These are phyloP conservation scores for Penicillium decumbens DNA, from an alignment of 2,329 filamentous ascomycete genomes.

Conservation along the genomic window DNA sequence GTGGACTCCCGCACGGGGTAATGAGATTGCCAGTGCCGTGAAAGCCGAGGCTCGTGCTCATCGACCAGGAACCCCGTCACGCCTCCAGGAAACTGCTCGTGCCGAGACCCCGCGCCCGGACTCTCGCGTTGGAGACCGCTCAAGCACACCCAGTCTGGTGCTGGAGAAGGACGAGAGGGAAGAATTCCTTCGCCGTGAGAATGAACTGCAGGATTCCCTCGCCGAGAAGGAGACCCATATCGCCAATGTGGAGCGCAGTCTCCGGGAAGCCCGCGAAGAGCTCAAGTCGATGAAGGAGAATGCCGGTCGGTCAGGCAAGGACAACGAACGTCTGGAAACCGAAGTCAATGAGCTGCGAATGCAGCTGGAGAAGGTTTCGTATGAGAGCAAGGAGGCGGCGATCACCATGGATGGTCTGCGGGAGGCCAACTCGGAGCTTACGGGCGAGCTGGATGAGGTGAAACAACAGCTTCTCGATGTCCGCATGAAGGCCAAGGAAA, in stretches of 20 bases:
- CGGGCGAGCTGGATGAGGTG: conserved; percentile 83
- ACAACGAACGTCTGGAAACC: conserved; percentile 79
- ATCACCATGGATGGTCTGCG: conserved; percentile 98
- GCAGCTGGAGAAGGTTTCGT: conserved; percentile 91
- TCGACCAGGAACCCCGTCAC: conserved; percentile 40
- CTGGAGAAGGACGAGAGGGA: conserved; percentile 96
- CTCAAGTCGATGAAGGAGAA: conserved; percentile 79
- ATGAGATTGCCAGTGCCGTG: conserved; percentile 49
- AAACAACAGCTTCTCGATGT: conserved; percentile 95
- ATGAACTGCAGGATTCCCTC: conserved; percentile 94
- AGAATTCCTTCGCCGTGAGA: conserved; percentile 90
- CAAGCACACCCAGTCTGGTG: conserved; percentile 79
- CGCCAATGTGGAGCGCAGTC: conserved; percentile 69
- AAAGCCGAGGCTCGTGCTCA: conserved; percentile 48
- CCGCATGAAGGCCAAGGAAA: conserved; percentile 94
- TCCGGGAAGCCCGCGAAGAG: conserved; percentile 82
- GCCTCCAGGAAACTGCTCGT: conserved; percentile 45
- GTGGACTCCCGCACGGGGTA: conserved; percentile 68
- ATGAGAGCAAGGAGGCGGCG: conserved; percentile 92
- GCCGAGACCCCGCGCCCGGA: conserved; percentile 61
- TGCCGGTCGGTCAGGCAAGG: conserved; percentile 73
- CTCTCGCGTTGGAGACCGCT: conserved; percentile 69
- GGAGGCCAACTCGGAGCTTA: conserved; percentile 91
- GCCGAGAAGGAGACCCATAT: conserved; percentile 86
- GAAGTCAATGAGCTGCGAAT: conserved; percentile 93